Base-by-base conservation (phyloP, 805 yeast genomes). In the Metschnikowia vanudenii region DNA sequence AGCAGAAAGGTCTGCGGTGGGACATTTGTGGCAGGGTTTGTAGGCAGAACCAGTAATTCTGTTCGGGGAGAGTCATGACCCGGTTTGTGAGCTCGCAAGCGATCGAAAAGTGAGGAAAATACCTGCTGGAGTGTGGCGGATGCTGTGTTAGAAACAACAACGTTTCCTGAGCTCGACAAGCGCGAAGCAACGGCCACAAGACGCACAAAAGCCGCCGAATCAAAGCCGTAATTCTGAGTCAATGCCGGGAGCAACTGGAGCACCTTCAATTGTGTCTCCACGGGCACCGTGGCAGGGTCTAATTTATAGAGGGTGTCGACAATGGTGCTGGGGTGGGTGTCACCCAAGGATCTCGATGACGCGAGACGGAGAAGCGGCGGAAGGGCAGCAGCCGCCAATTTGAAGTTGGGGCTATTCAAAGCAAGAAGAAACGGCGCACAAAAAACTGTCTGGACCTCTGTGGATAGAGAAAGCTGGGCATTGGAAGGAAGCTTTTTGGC, bases 111-210 rank as follows among this genome's bases (percentile, higher is more conserved):
- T 26, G 85, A 80, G 31, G 85, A 80, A 37, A 90, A 76, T 36
- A 94, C 67, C 62, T 94, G 98, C 52, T 90, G 95, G 38, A 90
- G 75, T 3, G 98, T 89, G 2, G 98, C 99, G 41, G 88, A 82
- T 0, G 98, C 97, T 0, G 98, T 88, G 57, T 90, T 91, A 12
- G 81, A 75, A 4, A 94, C 96, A 55, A 88, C 87, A 0, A 85
- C 80, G 4, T 83, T 77, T 55, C 86, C 85, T 50, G 81, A 85
- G 12, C 81, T 75, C 12, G 80, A 69, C 41, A 94, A 72, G 29
- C 81, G 76, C 0, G 94, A 77, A 60, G 96, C 88, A 2, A 92
- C 80, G 18, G 72, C 68, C 17, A 92, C 66, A 11, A 88, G 64
- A 50, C 79, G 79, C 7, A 82, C 70, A 30, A 90, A 70, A 39